Conservation (phyloP, 345 rosid species). For the Schrenkiella parvula region DNA sequence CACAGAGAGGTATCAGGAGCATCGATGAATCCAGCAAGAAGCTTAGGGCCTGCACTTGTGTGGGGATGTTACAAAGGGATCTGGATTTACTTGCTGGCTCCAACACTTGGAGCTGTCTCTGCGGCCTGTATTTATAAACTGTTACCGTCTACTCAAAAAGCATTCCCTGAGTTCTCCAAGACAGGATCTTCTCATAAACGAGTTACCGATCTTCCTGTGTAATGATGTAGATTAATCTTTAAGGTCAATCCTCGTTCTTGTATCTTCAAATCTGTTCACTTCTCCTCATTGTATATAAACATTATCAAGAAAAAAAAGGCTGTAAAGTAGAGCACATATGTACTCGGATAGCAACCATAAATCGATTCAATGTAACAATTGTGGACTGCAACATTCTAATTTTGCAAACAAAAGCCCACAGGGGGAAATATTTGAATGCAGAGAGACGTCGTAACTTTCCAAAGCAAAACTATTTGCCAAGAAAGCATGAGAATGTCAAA, state of each 20-base stretch:
- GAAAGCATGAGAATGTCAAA: not conserved
- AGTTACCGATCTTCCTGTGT: constrained; percentile 29
- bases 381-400: not conserved
- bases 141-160: constrained; percentile 49
- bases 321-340: not conserved
- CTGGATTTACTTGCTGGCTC: constrained; percentile 48
- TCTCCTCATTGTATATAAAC: not conserved
- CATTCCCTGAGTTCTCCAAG: constrained; percentile 50
- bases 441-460: too few relatives aligned
- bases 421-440: too few relatives aligned
- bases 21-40: constrained; percentile 75
- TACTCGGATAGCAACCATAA: not conserved
- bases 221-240: not conserved
- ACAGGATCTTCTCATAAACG: constrained; percentile 42
- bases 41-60: constrained; percentile 54
- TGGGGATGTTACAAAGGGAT: constrained; percentile 39
- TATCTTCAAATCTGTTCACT: not conserved
- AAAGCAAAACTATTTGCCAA: too few relatives aligned
- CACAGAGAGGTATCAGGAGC: constrained; percentile 64
- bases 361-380: not conserved
- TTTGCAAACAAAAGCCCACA: too few relatives aligned
- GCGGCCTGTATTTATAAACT: constrained; percentile 47
- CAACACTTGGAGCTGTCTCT: constrained; percentile 45
- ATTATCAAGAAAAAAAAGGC: not conserved
- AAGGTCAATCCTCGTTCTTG: not conserved